phyloP scores from a whole-genome alignment of 495 filamentous ascomycete species.

The Penicillium turbatum region DNA sequence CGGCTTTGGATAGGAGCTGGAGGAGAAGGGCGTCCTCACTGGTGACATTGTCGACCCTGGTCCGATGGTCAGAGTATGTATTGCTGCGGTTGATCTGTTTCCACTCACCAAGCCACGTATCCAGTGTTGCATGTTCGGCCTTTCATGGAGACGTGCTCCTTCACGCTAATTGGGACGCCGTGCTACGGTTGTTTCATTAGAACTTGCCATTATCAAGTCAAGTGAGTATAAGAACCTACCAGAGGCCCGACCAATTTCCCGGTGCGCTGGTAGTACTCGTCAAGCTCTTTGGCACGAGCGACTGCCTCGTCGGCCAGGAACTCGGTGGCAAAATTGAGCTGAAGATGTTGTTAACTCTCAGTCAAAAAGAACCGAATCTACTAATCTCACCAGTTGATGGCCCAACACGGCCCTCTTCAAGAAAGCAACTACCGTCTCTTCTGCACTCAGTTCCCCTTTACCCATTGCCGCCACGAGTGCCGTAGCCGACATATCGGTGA shows the following conservation, averaged over 20 bases:
- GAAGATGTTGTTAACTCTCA: background rate
- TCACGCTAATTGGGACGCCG: conserved; percentile 61
- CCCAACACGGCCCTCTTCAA: conserved; percentile 58
- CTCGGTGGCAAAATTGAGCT: conserved; percentile 63
- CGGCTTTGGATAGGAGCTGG: conserved; percentile 32
- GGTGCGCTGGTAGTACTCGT: conserved; percentile 41
- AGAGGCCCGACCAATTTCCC: conserved; percentile 39
- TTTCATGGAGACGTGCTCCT: conserved; percentile 63
- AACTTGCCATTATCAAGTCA: too few species aligned
- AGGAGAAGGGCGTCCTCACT: conserved; percentile 36
- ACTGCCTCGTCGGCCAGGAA: conserved; percentile 62
- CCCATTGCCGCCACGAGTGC: conserved; percentile 48
- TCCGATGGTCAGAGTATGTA: background rate
- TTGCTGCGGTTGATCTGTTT: background rate
- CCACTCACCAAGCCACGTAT: conserved; percentile 36
- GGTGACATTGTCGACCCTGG: conserved; percentile 33
- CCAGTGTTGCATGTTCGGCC: conserved; percentile 38
- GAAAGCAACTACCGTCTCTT: conserved; percentile 57
- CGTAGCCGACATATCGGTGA: conserved; percentile 55
- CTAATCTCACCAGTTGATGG: conserved; percentile 48
- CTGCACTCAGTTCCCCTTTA: conserved; percentile 43
- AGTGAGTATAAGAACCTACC: conserved; percentile 15
- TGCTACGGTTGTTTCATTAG: conserved; percentile 43
- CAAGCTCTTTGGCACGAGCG: conserved; percentile 53
- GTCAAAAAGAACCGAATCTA: background rate